Base-by-base conservation (phyloP, 352 stramenopile genomes). In the Blastocystis sp. region DNA sequence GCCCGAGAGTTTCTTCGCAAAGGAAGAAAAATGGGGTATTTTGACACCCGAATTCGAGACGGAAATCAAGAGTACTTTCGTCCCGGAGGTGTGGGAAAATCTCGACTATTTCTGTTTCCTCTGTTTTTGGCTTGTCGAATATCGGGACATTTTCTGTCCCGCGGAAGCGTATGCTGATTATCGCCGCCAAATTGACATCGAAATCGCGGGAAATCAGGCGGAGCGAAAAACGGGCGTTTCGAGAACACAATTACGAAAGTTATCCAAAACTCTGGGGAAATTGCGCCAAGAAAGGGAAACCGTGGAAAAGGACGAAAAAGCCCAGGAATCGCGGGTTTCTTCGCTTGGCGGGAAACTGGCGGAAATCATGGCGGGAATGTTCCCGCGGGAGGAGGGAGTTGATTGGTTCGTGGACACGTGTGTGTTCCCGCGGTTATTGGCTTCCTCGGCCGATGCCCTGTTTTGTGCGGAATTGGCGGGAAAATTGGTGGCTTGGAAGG, bases 401-500 rank as follows among this genome's bases (percentile, higher is more conserved):
- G 24, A 9, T 63, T 81, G 11, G 44, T 81, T 44, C 49, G 32
- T 14, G 48, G 69, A 8, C 8, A 18, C n/a, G 46, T 81, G 69
- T 38, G 32, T 81, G n/a, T 21, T 81, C 14, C 69, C 69, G 21
- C 69, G 69, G 18, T 14, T 81, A 16, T 42, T 81, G 0, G n/a
- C 36, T 32, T 65, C 69, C 18, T 44, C 69, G 32, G 63, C 63
- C 44, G 69, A 81, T 42, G 69, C 69, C 27, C 51, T 81, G 27
- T 81, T 81, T 57, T 48, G 40, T 42, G 69, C 69, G 29, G 40
- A 64, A 49, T 81, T 81, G 34, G 69, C 63, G 42, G 44, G 69
- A 11, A 44, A 38, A 14, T 44, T 81, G 34, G 36, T 81, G 49
- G 11, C 14, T 27, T 81, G 69, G 69, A 9, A 81, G 14, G 36